These are phyloP conservation scores for Stephania japonica DNA, from an alignment of 164 flowering plant species.

Conservation along the genomic window DNA sequence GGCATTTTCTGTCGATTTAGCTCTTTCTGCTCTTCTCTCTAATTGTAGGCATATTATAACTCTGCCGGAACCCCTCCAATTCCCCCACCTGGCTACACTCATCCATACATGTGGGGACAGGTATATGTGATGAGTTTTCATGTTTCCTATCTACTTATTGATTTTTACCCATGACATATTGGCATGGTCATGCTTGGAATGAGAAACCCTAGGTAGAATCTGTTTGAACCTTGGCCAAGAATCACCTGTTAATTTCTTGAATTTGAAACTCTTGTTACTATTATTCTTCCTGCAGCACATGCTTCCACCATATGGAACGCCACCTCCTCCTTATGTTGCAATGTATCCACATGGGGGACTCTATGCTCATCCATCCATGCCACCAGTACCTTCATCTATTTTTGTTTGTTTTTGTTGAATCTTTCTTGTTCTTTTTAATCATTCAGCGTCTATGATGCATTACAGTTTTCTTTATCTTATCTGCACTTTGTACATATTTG, in stretches of 20 bases:
- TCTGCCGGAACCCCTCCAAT: conserved; percentile 33
- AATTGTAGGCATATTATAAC: conserved; percentile 28
- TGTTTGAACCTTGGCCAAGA: conserved; percentile 5
- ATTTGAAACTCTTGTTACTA: conserved; percentile 3
- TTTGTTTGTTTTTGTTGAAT: background rate
- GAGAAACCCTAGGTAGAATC: conserved; percentile 6
- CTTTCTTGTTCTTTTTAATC: background rate
- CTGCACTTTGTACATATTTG: conserved; percentile 10
- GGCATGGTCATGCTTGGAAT: conserved; percentile 6
- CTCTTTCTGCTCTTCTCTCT: background rate
- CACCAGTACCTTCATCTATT: conserved; percentile 17
- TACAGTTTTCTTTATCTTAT: conserved; percentile 4
- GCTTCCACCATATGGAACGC: conserved; percentile 33
- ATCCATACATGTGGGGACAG: conserved; percentile 36
- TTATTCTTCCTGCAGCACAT: conserved; percentile 28
- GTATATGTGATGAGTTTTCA: conserved; percentile 4
- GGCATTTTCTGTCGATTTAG: background rate
- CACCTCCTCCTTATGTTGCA: conserved; percentile 28
- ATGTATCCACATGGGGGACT: conserved; percentile 33
- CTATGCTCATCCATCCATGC: conserved; percentile 31
- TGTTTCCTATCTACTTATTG: conserved; percentile 3
- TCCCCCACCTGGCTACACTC: conserved; percentile 26
- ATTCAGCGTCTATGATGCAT: background rate
- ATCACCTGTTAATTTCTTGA: background rate
- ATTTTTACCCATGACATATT: background rate